A percentile compares a stretch with the other conserved stretches of the same genome.
phyloP scores from a whole-genome alignment of 768 basidiomycete species.

The Zangia roseola region DNA sequence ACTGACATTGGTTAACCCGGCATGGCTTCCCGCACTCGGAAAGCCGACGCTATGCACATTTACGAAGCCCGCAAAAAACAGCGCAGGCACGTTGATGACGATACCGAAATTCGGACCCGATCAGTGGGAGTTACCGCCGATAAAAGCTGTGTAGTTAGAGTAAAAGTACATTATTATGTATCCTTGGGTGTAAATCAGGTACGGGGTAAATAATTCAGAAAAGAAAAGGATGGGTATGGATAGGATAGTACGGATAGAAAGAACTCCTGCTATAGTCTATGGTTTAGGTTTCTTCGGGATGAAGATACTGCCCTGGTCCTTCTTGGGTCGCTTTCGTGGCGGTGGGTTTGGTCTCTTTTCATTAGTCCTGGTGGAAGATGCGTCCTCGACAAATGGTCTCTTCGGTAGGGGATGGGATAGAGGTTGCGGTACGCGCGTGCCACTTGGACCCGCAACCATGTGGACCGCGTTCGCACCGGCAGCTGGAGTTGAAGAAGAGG shows the following conservation, averaged over 20 bases:
- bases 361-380: constrained; percentile 12
- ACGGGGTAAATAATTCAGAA: background rate
- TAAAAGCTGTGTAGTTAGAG: constrained; percentile 23
- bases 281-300: constrained; percentile 56
- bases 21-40: constrained; percentile 83
- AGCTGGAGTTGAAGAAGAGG: constrained; percentile 3
- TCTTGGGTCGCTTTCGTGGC: constrained; percentile 31
- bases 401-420: constrained; percentile 17
- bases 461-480: background rate
- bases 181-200: constrained; percentile 6
- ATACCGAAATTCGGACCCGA: constrained; percentile 84
- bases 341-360: constrained; percentile 28
- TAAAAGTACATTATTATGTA: constrained; percentile 24
- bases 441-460: constrained; percentile 3
- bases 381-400: constrained; percentile 18
- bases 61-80: constrained; percentile 79
- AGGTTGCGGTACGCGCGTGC: constrained; percentile 1
- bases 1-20: constrained; percentile 80
- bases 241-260: background rate
- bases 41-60: constrained; percentile 82
- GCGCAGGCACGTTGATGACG: constrained; percentile 63
- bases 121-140: constrained; percentile 83
- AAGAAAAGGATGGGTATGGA: background rate
- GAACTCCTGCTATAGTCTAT: constrained; percentile 12
- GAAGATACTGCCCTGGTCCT: constrained; percentile 46